phyloP scores from a whole-genome alignment of 129 eudicot genomes.

The Flaveria robusta region DNA sequence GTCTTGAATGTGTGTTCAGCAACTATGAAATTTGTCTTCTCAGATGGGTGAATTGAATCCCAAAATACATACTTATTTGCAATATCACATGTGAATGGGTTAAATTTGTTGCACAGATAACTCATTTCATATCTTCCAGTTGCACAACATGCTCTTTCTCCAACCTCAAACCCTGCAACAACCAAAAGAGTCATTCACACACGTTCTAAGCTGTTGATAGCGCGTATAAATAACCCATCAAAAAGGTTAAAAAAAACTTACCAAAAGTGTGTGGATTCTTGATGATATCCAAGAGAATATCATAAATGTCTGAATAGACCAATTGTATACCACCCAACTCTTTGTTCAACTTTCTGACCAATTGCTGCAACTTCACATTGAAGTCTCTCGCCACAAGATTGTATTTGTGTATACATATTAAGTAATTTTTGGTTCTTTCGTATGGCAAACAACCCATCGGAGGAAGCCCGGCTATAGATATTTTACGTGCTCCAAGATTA shows the following conservation, averaged over 20 bases:
- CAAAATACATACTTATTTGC: conserved; percentile 79
- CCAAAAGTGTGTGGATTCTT: conserved; percentile 64
- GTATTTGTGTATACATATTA: conserved; percentile 54
- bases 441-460: conserved; percentile 94
- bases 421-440: conserved; percentile 52
- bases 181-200: conserved; percentile 15
- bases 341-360: conserved; percentile 47
- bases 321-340: conserved; percentile 57
- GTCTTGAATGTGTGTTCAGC: conserved; percentile 54
- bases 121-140: conserved; percentile 75
- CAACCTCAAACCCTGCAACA: conserved; percentile 66
- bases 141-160: conserved; percentile 72
- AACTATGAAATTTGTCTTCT: conserved; percentile 63
- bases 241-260: conserved; percentile 37
- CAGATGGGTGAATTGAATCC: conserved; percentile 89
- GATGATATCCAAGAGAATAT: conserved; percentile 54
- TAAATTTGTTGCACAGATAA: conserved; percentile 53
- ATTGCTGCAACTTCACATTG: conserved; percentile 57
- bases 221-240: neutral
- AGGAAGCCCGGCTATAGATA: conserved; percentile 74
- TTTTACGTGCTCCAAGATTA: conserved; percentile 73
- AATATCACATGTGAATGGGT: conserved; percentile 62
- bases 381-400: conserved; percentile 65
- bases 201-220: conserved; percentile 8
- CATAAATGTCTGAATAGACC: conserved; percentile 75